Evolutionary conservation across 2,329 filamentous ascomycete species (phyloP).

Genomic region (Ceratocystis cubensis): DNA sequence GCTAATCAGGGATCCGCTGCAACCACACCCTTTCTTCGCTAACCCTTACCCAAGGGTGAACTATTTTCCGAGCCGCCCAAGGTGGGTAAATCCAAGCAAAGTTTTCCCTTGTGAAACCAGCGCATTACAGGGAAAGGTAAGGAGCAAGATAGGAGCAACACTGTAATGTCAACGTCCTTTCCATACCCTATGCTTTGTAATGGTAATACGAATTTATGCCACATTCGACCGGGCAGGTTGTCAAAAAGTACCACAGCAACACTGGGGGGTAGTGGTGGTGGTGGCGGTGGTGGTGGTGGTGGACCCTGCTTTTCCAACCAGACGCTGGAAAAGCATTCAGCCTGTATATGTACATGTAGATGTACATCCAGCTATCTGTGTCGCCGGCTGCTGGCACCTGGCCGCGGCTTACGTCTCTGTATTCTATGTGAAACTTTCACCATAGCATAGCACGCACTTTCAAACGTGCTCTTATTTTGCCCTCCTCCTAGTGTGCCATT

Average conservation of each 20-base stretch:
- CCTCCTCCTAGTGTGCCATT: background rate
- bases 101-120: background rate
- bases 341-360: background rate
- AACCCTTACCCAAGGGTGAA: slow-evolving; percentile 5
- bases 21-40: background rate
- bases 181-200: background rate
- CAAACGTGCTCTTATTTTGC: background rate
- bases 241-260: no score
- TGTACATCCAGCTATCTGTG: no score
- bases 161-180: background rate
- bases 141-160: background rate
- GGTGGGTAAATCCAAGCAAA: background rate
- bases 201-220: background rate
- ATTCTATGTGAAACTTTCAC: no score
- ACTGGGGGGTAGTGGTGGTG: no score
- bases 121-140: background rate
- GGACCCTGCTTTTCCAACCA: no score
- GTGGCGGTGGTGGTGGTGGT: no score
- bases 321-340: slow-evolving; percentile 1
- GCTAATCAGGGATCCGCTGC: background rate
- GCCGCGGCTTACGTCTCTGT: no score
- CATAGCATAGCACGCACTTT: background rate
- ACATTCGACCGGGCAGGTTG: no score
- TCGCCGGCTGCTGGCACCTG: background rate
- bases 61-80: background rate